These are phyloP conservation scores for Acanthamoeba triangularis DNA, from an alignment of 208 protist species.

Conservation along the genomic window DNA sequence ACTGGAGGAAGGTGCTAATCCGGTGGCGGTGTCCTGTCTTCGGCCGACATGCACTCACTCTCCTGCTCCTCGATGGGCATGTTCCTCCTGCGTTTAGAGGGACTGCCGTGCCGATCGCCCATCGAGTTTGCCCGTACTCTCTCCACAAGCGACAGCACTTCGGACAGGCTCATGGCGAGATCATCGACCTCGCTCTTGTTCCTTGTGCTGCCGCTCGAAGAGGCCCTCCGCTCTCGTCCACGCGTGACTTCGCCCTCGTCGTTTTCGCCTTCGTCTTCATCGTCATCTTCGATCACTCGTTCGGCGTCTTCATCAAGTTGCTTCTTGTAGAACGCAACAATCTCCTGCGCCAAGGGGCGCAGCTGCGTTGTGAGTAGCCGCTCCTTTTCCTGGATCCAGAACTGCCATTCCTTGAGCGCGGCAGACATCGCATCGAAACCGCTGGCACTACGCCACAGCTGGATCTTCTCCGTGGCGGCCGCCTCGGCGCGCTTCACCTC, in stretches of 20 bases:
- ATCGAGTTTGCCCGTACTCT: neutral
- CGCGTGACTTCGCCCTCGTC: neutral
- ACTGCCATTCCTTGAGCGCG: slow-evolving; percentile 38
- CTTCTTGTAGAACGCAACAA: neutral
- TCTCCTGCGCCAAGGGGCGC: slow-evolving; percentile 12
- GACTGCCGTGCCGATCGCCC: slow-evolving; percentile 7
- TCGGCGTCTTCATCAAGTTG: neutral
- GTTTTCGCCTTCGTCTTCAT: neutral
- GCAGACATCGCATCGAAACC: slow-evolving; percentile 34
- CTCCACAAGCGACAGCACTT: slow-evolving; percentile 36
- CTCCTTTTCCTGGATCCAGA: slow-evolving; percentile 19
- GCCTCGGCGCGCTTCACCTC: slow-evolving; percentile 4
- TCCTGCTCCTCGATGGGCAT: neutral
- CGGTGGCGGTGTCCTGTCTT: neutral
- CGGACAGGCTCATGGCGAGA: neutral
- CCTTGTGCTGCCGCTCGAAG: neutral
- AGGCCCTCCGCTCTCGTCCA: neutral
- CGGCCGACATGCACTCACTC: slow-evolving; percentile 16
- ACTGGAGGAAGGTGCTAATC: no score
- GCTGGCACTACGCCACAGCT: slow-evolving; percentile 12
- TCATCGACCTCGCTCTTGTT: neutral
- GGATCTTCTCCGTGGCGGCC: neutral
- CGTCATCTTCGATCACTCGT: neutral
- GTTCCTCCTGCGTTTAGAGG: slow-evolving; percentile 7
- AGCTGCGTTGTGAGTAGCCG: neutral